Evolutionary conservation across 1,139 yeast species (phyloP).

Genomic region (Meyerozyma elateridarum): DNA sequence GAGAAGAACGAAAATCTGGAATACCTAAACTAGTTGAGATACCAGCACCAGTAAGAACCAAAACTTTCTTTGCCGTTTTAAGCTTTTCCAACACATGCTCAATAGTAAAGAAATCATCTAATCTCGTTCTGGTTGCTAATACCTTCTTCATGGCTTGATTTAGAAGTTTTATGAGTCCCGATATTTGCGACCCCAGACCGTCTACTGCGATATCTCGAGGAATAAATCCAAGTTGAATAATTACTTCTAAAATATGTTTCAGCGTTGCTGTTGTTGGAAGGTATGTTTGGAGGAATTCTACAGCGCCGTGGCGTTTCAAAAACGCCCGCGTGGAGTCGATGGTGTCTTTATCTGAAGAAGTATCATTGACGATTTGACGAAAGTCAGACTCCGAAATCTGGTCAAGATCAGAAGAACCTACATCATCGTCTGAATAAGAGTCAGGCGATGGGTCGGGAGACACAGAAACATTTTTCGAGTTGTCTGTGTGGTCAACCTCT

Average conservation of each 20-base stretch:
- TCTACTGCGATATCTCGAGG: slow-evolving; percentile 33
- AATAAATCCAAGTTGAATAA: slow-evolving; percentile 49
- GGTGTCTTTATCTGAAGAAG: slow-evolving; percentile 7
- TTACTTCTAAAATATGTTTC: slow-evolving; percentile 45
- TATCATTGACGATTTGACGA: neutral
- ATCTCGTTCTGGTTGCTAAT: slow-evolving; percentile 46
- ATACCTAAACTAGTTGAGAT: slow-evolving; percentile 90
- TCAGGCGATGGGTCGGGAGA: neutral
- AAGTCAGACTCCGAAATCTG: slow-evolving; percentile 1
- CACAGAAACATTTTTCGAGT: too few relatives aligned
- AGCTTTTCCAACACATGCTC: slow-evolving; percentile 59
- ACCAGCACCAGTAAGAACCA: slow-evolving; percentile 94
- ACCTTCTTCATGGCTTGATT: slow-evolving; percentile 62
- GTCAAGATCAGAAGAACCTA: slow-evolving; percentile 1
- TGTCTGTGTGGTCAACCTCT: too few relatives aligned
- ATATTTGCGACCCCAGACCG: slow-evolving; percentile 28
- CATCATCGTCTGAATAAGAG: too few relatives aligned
- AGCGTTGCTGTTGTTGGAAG: slow-evolving; percentile 57
- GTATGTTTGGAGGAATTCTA: slow-evolving; percentile 52
- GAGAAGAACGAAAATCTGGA: slow-evolving; percentile 89
- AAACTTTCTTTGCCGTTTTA: slow-evolving; percentile 41
- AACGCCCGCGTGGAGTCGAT: slow-evolving; percentile 47
- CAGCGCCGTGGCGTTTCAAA: slow-evolving; percentile 59
- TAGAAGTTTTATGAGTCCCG: slow-evolving; percentile 46
- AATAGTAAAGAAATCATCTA: slow-evolving; percentile 49